These are phyloP conservation scores for Vitis amurensis DNA, from an alignment of 164 flowering plant species.

Conservation along the genomic window DNA sequence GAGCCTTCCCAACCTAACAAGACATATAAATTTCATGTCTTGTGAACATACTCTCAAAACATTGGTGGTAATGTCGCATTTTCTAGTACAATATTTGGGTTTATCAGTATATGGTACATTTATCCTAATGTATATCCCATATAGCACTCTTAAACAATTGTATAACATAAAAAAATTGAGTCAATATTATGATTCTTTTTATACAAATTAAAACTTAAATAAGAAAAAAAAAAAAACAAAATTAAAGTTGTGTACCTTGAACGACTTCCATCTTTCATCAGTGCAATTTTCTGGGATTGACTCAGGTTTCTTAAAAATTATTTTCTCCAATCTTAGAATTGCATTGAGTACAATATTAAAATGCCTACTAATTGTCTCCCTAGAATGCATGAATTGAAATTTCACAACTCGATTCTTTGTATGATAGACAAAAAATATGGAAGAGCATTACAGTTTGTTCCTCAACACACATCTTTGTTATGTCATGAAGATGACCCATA, in stretches of 20 bases:
- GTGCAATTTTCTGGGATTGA: slow-evolving; percentile 7
- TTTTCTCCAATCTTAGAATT: not conserved
- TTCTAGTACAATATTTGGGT: slow-evolving; percentile 2
- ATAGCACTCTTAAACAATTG: slow-evolving; percentile 15
- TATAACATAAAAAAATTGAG: not conserved
- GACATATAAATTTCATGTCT: too few relatives aligned
- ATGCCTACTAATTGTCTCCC: slow-evolving; percentile 13
- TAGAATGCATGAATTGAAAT: not conserved
- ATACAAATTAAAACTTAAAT: not conserved
- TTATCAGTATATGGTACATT: not conserved
- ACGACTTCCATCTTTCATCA: slow-evolving; percentile 18
- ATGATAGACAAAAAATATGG: slow-evolving; percentile 3
- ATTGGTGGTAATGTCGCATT: slow-evolving; percentile 9
- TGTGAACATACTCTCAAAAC: slow-evolving; percentile 12
- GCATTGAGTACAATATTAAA: slow-evolving; percentile 5
- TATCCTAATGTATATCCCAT: slow-evolving; percentile 6
- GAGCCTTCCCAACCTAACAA: too few relatives aligned
- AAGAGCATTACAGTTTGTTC: too few relatives aligned
- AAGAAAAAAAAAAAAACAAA: too few relatives aligned
- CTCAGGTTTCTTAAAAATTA: not conserved
- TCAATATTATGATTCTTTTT: too few relatives aligned
- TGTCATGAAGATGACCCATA: not conserved
- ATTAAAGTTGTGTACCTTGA: slow-evolving; percentile 4
- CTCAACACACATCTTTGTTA: not conserved
- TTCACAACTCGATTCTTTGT: slow-evolving; percentile 1